These are phyloP conservation scores for Naganishia cerealis DNA, from an alignment of 1,284 basidiomycete genomes.

Conservation along the genomic window DNA sequence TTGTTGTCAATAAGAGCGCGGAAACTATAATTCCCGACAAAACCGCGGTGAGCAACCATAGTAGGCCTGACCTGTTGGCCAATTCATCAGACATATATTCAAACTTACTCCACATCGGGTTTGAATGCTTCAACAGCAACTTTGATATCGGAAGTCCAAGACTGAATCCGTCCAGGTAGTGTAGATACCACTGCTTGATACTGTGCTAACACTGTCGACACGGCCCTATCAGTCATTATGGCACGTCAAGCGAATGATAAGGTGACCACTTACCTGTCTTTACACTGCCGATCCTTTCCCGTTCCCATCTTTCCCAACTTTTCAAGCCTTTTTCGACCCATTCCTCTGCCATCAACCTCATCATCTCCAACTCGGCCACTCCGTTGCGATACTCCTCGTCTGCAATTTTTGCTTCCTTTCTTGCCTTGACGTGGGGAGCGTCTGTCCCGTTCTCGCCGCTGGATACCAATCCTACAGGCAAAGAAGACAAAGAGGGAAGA, in stretches of 20 bases:
- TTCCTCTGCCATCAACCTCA: constrained; percentile 78
- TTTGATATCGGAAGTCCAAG: constrained; percentile 67
- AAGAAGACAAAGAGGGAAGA: constrained; percentile 63
- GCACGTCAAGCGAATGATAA: not conserved
- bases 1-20: constrained; percentile 74
- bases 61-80: no score
- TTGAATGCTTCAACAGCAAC: constrained; percentile 77
- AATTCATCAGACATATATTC: not conserved
- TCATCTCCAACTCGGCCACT: constrained; percentile 73
- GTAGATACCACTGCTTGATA: constrained; percentile 75
- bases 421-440: constrained; percentile 67
- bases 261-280: constrained; percentile 65
- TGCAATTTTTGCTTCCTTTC: constrained; percentile 73
- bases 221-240: not conserved
- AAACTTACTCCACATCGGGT: constrained; percentile 73
- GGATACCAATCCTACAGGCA: constrained; percentile 49
- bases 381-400: constrained; percentile 72
- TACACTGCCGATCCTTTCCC: constrained; percentile 74
- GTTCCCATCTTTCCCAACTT: constrained; percentile 77
- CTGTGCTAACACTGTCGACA: constrained; percentile 68
- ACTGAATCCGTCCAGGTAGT: constrained; percentile 66
- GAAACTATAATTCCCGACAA: constrained; percentile 21
- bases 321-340: constrained; percentile 77
- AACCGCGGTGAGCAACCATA: constrained; percentile 34
- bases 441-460: constrained; percentile 54